phyloP scores from a whole-genome alignment of 306 rosid species.

The Vachellia collinsii region DNA sequence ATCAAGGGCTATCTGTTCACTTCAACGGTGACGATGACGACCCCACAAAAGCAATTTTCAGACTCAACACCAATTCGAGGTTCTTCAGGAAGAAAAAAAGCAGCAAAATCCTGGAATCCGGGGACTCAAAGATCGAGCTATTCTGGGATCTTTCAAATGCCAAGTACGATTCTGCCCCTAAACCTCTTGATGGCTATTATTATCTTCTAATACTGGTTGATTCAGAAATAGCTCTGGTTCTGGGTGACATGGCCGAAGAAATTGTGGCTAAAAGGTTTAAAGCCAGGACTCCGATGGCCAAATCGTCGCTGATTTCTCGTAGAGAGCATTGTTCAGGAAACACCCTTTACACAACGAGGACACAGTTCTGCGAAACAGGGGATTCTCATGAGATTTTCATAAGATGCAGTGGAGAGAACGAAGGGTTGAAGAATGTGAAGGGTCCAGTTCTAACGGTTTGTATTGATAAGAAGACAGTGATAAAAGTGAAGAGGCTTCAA shows the following conservation, averaged over 20 bases:
- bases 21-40: conserved; percentile 53
- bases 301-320: conserved; percentile 52
- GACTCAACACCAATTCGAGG: conserved; percentile 72
- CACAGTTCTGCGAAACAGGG: conserved; percentile 75
- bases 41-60: conserved; percentile 48
- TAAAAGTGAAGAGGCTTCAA: conserved; percentile 81
- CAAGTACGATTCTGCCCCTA: conserved; percentile 65
- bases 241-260: conserved; percentile 70
- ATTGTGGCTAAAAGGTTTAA: conserved; percentile 45
- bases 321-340: conserved; percentile 73
- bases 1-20: conserved; percentile 62
- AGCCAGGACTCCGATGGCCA: conserved; percentile 32
- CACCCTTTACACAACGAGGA: conserved; percentile 63
- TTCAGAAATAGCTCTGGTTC: conserved; percentile 66
- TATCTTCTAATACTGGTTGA: conserved; percentile 60
- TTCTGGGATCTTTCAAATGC: conserved; percentile 86
- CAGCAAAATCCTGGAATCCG: conserved; percentile 55
- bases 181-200: conserved; percentile 74
- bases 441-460: conserved; percentile 60
- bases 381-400: conserved; percentile 68
- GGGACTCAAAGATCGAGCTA: conserved; percentile 51
- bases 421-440: conserved; percentile 41
- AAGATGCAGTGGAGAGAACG: conserved; percentile 62
- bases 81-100: conserved; percentile 81
- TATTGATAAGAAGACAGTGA: conserved; percentile 80